Evolutionary conservation across 257 asterid species (phyloP).

Genomic region (Pogostemon cablin): DNA sequence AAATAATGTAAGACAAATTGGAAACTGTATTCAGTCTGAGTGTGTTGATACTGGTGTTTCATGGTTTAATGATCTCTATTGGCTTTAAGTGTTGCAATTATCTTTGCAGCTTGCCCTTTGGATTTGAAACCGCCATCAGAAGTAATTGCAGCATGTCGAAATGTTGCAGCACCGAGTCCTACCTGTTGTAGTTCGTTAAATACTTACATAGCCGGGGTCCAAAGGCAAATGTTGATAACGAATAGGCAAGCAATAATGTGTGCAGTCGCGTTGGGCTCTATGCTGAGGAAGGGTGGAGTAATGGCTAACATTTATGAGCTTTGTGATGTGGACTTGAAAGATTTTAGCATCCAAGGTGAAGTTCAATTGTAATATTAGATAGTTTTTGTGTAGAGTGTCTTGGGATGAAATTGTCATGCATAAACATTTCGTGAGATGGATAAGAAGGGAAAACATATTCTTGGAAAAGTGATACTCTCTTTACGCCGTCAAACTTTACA

Average conservation of each 20-base stretch:
- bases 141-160: conserved; percentile 68
- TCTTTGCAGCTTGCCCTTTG: conserved; percentile 73
- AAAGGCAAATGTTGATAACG: conserved; percentile 81
- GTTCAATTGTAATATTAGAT: conserved; percentile 13
- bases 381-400: no score
- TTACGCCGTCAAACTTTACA: no score
- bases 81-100: conserved; percentile 19
- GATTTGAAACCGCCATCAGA: conserved; percentile 67
- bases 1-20: not conserved
- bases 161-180: conserved; percentile 64
- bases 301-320: conserved; percentile 72
- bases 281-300: conserved; percentile 79
- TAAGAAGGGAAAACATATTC: no score
- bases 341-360: conserved; percentile 88
- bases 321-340: conserved; percentile 84
- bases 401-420: no score
- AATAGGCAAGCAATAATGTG: conserved; percentile 82
- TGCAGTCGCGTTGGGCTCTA: conserved; percentile 66
- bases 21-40: not conserved
- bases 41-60: not conserved
- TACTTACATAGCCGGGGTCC: conserved; percentile 62
- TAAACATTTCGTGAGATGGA: no score
- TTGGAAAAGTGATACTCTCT: no score
- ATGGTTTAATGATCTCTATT: conserved; percentile 7
- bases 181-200: conserved; percentile 79